Base-by-base conservation (phyloP, 2,329 filamentous ascomycete species). In the Talaromyces marneffei region DNA sequence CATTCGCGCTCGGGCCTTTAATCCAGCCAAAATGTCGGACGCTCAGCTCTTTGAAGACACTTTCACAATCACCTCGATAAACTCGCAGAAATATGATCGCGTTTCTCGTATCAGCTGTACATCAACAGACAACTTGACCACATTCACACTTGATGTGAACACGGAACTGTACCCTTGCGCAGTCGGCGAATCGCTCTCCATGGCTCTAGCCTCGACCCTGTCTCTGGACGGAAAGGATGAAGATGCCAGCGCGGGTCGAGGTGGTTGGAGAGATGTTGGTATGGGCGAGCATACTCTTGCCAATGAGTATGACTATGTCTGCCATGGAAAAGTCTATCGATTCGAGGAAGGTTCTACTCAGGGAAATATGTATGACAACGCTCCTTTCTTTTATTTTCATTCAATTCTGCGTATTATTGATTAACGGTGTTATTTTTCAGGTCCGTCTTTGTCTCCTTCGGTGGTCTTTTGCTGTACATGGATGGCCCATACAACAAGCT, bases 401-500 rank as follows among this genome's bases (percentile, higher is more conserved):
- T 20, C 39, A 8, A 6, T 44, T 14, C 25, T 29, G n/a, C 18
- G 20, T 16, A 5, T 3, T 35, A 16, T 48, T 25, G 16, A 29
- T 20, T 55, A 29, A 55, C 52, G 5, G 1, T 55, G 16, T 40
- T 42, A 9, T 20, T 62, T 50, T 64, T 14, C 68, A 97, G 93
- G 74, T 95, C 96, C 75, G 91, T 92, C 29, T 99, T 93, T 77
- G 84, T 95, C 68, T 96, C 92, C 1, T 99, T 97, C 70, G 94
- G 94, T 53, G 94, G 94, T 7, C 80, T 99, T 66, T 78, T 99
- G 70, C 87, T 97, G 78, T 91, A 89, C 69, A 83, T 99, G 60
- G 90, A 96, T 71, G 94, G 95, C 5, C 94, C 94, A 2, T 94
- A 96, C 77, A 95, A 94, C 82, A 97, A 96, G 81, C 85, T 99